Evolutionary conservation across 495 filamentous ascomycete genomes (phyloP).

Genomic region (Xylaria curta): DNA sequence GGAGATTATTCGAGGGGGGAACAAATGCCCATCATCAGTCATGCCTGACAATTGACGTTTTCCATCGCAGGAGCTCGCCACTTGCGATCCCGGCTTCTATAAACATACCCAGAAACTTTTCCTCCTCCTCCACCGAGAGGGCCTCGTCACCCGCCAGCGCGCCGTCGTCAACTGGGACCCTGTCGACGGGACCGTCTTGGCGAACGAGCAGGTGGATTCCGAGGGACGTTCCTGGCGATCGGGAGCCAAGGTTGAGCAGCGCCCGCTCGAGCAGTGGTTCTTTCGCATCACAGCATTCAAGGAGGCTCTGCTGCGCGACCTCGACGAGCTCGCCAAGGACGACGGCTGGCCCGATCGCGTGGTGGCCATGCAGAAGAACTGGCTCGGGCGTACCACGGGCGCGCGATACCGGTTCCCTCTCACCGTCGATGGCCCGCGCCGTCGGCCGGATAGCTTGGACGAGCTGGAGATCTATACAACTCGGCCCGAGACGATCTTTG

Average conservation of each 20-base stretch:
- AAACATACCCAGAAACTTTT: slow-evolving; percentile 89
- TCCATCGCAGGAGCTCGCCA: slow-evolving; percentile 72
- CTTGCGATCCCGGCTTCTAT: slow-evolving; percentile 83
- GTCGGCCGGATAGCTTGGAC: slow-evolving; percentile 50
- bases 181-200: slow-evolving; percentile 85
- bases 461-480: slow-evolving; percentile 75
- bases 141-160: slow-evolving; percentile 78
- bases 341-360: slow-evolving; percentile 82
- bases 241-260: slow-evolving; percentile 82
- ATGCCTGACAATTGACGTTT: slow-evolving; percentile 22
- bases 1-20: slow-evolving; percentile 6
- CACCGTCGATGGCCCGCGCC: slow-evolving; percentile 45
- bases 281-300: slow-evolving; percentile 81
- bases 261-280: slow-evolving; percentile 87
- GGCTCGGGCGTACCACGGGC: slow-evolving; percentile 81
- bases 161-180: slow-evolving; percentile 90
- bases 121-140: slow-evolving; percentile 71
- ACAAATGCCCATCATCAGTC: slow-evolving; percentile 4
- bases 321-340: slow-evolving; percentile 67
- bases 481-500: slow-evolving; percentile 81
- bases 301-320: slow-evolving; percentile 73
- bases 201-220: slow-evolving; percentile 89
- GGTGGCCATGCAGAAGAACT: slow-evolving; percentile 83
- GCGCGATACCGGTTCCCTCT: slow-evolving; percentile 71
- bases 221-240: slow-evolving; percentile 88